These are phyloP conservation scores for Luzula sylvatica DNA, from an alignment of 176 grass and related monocot species.

Conservation along the genomic window DNA sequence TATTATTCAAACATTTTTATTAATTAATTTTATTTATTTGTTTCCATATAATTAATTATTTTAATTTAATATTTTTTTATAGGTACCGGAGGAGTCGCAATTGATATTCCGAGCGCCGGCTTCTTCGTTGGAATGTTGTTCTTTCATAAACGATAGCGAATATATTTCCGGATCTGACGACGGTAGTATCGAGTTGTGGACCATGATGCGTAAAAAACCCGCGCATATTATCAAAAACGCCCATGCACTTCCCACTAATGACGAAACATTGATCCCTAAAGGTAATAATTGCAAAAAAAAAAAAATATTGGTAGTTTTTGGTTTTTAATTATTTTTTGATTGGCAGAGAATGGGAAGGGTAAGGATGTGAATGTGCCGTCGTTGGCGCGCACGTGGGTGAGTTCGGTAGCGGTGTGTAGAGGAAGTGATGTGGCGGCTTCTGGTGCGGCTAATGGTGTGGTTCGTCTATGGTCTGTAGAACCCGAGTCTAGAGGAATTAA, in stretches of 20 bases:
- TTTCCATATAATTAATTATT: conserved; percentile 4
- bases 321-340: conserved; percentile 8
- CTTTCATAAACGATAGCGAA: conserved; percentile 76
- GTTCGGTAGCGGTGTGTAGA: conserved; percentile 60
- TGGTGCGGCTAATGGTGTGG: conserved; percentile 62
- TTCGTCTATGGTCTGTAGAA: conserved; percentile 65
- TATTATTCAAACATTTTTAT: neutral
- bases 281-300: conserved; percentile 5
- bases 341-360: conserved; percentile 40
- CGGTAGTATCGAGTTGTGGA: conserved; percentile 78
- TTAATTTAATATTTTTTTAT: neutral
- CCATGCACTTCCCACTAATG: conserved; percentile 25
- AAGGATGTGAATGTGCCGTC: conserved; percentile 21
- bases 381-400: conserved; percentile 60
- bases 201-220: conserved; percentile 68
- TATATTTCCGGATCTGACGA: conserved; percentile 81
- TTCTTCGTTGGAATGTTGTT: conserved; percentile 69
- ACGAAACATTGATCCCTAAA: conserved; percentile 21
- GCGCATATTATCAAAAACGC: conserved; percentile 74
- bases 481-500: conserved; percentile 55
- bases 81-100: conserved; percentile 85
- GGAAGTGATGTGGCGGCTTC: conserved; percentile 78
- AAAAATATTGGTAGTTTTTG: neutral
- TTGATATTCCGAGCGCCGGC: conserved; percentile 72
- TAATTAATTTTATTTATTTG: conserved; percentile 6